Evolutionary conservation across 352 stramenopile genomes (phyloP).

Genomic region (Pilasporangium apinafurcum): DNA sequence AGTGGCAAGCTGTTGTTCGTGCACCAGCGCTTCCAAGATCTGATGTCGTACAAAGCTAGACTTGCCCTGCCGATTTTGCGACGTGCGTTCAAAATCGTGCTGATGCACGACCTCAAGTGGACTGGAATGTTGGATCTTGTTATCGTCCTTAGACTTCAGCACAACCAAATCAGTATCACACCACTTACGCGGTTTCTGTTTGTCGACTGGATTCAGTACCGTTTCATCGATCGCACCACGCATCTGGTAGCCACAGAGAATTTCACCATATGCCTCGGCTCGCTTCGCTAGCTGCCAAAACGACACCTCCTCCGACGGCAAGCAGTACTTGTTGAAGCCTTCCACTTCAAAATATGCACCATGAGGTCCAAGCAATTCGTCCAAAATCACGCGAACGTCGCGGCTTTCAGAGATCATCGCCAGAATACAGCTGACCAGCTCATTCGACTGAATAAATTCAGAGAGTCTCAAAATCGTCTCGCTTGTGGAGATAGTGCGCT

Average conservation of each 20-base stretch:
- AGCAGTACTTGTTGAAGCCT: slow-evolving; percentile 51
- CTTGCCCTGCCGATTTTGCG: slow-evolving; percentile 37
- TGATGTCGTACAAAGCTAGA: slow-evolving; percentile 36
- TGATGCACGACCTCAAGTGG: slow-evolving; percentile 14
- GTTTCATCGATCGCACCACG: slow-evolving; percentile 35
- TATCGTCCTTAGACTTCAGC: slow-evolving; percentile 28
- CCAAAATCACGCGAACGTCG: slow-evolving; percentile 74
- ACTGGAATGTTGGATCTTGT: slow-evolving; percentile 12
- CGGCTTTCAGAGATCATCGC: slow-evolving; percentile 86
- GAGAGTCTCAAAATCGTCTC: slow-evolving; percentile 65
- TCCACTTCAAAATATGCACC: slow-evolving; percentile 75
- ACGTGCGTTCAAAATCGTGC: slow-evolving; percentile 50
- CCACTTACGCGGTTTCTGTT: slow-evolving; percentile 41
- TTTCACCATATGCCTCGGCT: slow-evolving; percentile 46
- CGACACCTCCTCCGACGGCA: slow-evolving; percentile 36
- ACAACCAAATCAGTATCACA: slow-evolving; percentile 57
- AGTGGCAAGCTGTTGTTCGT: slow-evolving; percentile 33
- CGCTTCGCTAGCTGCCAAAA: slow-evolving; percentile 79
- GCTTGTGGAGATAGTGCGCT: slow-evolving; percentile 74
- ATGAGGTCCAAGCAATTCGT: slow-evolving; percentile 62
- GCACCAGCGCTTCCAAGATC: slow-evolving; percentile 43
- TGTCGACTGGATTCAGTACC: slow-evolving; percentile 69
- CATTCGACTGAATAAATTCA: slow-evolving; percentile 87
- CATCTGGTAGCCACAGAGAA: slow-evolving; percentile 75
- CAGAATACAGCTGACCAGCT: slow-evolving; percentile 80